Evolutionary conservation across 768 basidiomycete genomes (phyloP), one percentile per base, ranked within the genome.

Genomic region (Boletus eberwhitei): DNA sequence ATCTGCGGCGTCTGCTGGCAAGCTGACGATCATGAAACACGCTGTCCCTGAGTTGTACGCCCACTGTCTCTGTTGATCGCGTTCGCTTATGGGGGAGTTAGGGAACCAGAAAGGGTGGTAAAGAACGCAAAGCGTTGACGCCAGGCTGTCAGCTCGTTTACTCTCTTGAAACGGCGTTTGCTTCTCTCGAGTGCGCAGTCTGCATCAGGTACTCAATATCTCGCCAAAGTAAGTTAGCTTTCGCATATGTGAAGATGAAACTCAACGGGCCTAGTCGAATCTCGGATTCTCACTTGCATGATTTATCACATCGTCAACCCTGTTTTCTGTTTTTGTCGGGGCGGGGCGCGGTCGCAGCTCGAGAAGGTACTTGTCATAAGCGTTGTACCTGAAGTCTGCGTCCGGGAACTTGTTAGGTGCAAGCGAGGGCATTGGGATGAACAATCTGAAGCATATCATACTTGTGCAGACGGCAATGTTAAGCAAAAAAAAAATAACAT

Each of bases 1-100:
- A 13, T 75, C 84, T 46, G 93, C 93, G 8, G 94, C 94, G 4
- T 93, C 90, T 5, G 77, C 85, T 40, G 94, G 94, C 37, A 93
- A 91, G 69, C 77, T 98, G 57, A 91, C 91, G 29, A 93, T 98
- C 69, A 93, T 98, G 93, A 90, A 89, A 74, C 82, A 86, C 57
- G 71, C 74, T 14, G 76, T 71, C 11, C 61, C 61, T 13, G 65
- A 69, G 40, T 29, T 58, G 71, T 73, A 60, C 50, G 70, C 52
- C 43, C 31, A 8, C 11, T 5, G n/a, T 17, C 13, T 34, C 16
- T 17, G 14, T 36, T 5, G 50, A 48, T 51, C 40, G 34, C 22
- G 7, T 46, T 31, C 37, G 41, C 55, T 60, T 36, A 59, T 24
- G 34, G 31, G 8, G 8, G 35, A 29, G 9, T 5, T 19, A 71